Base-by-base conservation (phyloP, 1,139 yeast species). In the Candida pseudoviswanathii region DNA sequence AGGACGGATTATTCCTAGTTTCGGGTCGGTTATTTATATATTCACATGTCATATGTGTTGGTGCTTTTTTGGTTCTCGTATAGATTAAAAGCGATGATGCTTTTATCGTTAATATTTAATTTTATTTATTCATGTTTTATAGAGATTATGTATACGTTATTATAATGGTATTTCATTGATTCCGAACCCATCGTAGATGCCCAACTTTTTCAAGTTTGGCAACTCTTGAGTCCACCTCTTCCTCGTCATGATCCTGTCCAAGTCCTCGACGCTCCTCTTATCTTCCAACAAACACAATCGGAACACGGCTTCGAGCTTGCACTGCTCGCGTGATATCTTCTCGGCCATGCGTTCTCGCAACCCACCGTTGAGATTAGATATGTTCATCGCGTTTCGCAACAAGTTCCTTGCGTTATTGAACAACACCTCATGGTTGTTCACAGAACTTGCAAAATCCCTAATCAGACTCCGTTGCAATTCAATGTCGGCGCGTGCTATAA, bases 401-500 rank as follows among this genome's bases (percentile, higher is more conserved):
- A 80, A 66, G 2, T 71, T 75, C 44, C 65, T 71, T 37, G 72
- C 59, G 53, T 81, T 81, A 10, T 66, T 62, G 2, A 67, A 46
- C 22, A 81, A 62, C 0, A 74, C 58, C 1, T 52, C 57, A 33
- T 53, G 59, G 56, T 68, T 68, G 40, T 63, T 65, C 4, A 52
- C 54, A 0, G 80, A 72, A 27, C 64, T 62, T 25, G 65, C 71
- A 41, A 56, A 55, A 25, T 63, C 60, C 2, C 44, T 47, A 0
- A 80, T 45, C 45, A 66, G 70, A 25, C 75, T 62, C 50, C 84
- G 64, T 59, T 80, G 84, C n/a, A 79, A 57, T 47, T 80, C 85
- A 4, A 80, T 68, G 58, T 81, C 85, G 1, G 82, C 75, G 48
- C 85, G 63, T 37, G 78, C 82, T 26, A 80, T 75, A 37, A 73